phyloP scores from a whole-genome alignment of 371 early-diverging fungal genomes.

The Circinella umbellata region DNA sequence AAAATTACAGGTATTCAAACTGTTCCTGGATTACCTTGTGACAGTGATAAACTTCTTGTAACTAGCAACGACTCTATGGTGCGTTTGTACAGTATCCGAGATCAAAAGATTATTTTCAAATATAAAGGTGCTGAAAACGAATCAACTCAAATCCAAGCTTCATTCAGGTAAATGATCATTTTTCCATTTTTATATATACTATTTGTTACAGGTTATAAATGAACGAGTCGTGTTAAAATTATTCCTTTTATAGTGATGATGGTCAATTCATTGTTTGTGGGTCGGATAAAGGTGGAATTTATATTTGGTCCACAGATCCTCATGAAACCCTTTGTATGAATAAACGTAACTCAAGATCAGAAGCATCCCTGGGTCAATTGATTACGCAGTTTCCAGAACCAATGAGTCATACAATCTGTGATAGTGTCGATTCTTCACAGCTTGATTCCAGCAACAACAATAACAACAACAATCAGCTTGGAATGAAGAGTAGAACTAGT shows the following conservation, averaged over 20 bases:
- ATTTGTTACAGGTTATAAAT: not conserved
- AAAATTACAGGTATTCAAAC: slow-evolving; percentile 81
- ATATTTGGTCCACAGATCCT: slow-evolving; percentile 69
- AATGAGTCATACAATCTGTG: not conserved
- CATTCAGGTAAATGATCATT: slow-evolving; percentile 55
- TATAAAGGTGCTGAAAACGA: slow-evolving; percentile 79
- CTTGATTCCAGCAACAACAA: not conserved
- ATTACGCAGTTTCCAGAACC: slow-evolving; percentile 4
- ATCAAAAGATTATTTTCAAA: slow-evolving; percentile 73
- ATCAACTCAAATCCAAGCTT: slow-evolving; percentile 72
- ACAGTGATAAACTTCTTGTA: slow-evolving; percentile 65
- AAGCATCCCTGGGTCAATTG: slow-evolving; percentile 9
- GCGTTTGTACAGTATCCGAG: slow-evolving; percentile 75
- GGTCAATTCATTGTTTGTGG: slow-evolving; percentile 82
- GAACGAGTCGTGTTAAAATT: not conserved
- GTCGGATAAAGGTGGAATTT: slow-evolving; percentile 78
- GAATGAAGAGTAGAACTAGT: slow-evolving; percentile 28
- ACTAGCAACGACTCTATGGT: slow-evolving; percentile 85
- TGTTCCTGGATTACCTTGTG: slow-evolving; percentile 53
- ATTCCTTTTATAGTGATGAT: slow-evolving; percentile 53
- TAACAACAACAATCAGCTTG: not conserved
- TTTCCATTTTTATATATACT: no score
- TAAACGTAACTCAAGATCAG: slow-evolving; percentile 15
- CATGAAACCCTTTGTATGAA: no score
- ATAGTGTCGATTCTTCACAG: not conserved